Base-by-base conservation (phyloP, 257 asterid genomes). In the Coffea eugenioides region DNA sequence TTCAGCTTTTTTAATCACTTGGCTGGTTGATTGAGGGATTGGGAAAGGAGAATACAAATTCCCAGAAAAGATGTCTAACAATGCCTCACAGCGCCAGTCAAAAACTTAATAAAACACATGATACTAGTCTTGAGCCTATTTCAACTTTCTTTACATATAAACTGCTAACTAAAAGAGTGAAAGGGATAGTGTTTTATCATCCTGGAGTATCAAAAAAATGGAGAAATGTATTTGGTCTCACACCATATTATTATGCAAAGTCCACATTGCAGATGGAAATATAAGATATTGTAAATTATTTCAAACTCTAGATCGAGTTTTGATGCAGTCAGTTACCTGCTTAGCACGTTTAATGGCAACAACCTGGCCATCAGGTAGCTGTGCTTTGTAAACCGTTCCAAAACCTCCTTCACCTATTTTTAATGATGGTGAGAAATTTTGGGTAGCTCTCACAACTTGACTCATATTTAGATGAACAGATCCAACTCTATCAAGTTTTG, bases 261-360 rank as follows among this genome's bases (percentile, higher is more conserved):
- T 43, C 45, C 16, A 39, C 27, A 21, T 57, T 15, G 12, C 18
- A 76, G 61, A 41, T 62, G 61, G 5, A 15, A 52, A 62, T n/a
- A 6, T 34, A 25, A 43, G 57, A 6, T 41, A 41, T 21, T 13
- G 70, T 16, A 59, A 75, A 61, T 75, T 75, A 7, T 39, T 10
- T 21, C 16, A 12, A 78, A 78, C 69, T 23, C 39, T 52, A 59
- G 69, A 8, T 2, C 59, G 39, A 23, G 14, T 7, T 11, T 21
- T 43, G 80, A 68, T 68, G 76, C 41, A 39, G 36, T n/a, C 14
- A 61, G 48, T 74, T 89, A 96, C 99, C 99, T 87, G 92, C 87
- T 94, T 94, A 71, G 97, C 98, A 76, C 99, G 96, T 84, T 96
- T 96, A 79, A 96, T 90, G 85, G 98, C 98, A 83, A 96, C 97